Conservation (phyloP, 2,329 filamentous ascomycete genomes). For the Zasmidium angulare region DNA sequence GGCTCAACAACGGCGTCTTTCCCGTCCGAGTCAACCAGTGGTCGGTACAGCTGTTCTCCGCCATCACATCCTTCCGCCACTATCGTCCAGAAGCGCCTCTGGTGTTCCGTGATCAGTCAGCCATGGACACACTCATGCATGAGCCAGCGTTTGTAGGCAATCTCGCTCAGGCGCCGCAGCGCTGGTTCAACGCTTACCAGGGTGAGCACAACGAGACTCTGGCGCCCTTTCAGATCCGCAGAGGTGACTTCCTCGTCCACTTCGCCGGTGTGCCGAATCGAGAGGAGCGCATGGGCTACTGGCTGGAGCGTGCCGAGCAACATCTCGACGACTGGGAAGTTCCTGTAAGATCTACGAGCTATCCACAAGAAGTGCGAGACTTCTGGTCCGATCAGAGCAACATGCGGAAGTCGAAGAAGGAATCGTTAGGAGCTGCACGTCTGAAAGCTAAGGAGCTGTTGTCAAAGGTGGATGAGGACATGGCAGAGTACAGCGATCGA, state of each 20-base stretch:
- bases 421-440: conserved; percentile 22
- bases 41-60: conserved; percentile 41
- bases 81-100: conserved; percentile 39
- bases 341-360: conserved; percentile 38
- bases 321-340: conserved; percentile 42
- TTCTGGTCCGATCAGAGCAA: conserved; percentile 37
- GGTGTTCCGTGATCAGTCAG: conserved; percentile 42
- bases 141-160: conserved; percentile 35
- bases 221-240: conserved; percentile 37
- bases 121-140: conserved; percentile 41
- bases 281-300: conserved; percentile 38
- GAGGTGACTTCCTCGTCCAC: conserved; percentile 46
- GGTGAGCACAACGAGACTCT: conserved; percentile 40
- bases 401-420: conserved; percentile 24
- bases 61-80: conserved; percentile 41
- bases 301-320: conserved; percentile 39
- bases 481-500: conserved; percentile 32
- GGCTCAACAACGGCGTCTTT: conserved; percentile 47
- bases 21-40: conserved; percentile 41
- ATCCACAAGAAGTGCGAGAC: conserved; percentile 37
- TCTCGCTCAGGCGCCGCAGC: conserved; percentile 40
- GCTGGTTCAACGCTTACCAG: conserved; percentile 48
- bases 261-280: conserved; percentile 41
- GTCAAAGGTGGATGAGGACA: conserved; percentile 23
- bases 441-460: conserved; percentile 27